Percentiles rank a stretch among this genome's conserved stretches.
These are phyloP conservation scores for Phytophthora colocasiae DNA, from an alignment of 352 stramenopile genomes.

Conservation along the genomic window DNA sequence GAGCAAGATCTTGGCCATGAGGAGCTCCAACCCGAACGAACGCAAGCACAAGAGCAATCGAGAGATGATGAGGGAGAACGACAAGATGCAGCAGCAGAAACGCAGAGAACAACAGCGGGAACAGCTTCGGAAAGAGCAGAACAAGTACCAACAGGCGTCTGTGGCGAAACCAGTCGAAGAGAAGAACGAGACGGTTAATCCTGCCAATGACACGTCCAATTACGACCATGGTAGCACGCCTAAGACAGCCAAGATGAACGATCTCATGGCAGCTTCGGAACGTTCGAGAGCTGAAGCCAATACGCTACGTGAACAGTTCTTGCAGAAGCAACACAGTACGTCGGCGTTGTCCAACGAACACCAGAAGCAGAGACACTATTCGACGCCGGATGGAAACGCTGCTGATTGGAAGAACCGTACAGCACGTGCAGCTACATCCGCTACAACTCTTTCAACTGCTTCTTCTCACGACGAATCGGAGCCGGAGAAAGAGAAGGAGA, in stretches of 20 bases:
- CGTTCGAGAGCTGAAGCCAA: slow-evolving; percentile 24
- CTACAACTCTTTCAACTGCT: slow-evolving; percentile 8
- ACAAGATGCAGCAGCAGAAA: slow-evolving; percentile 29
- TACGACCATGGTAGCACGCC: slow-evolving; percentile 8
- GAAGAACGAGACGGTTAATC: slow-evolving; percentile 8
- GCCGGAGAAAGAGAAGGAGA: slow-evolving; percentile 38
- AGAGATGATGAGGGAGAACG: slow-evolving; percentile 8
- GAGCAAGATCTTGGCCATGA: slow-evolving; percentile 78
- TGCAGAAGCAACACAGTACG: slow-evolving; percentile 33
- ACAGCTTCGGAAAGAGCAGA: slow-evolving; percentile 16
- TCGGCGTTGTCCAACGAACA: slow-evolving; percentile 12
- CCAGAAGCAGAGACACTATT: slow-evolving; percentile 27
- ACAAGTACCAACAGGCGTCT: slow-evolving; percentile 17
- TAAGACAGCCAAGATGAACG: slow-evolving; percentile 38
- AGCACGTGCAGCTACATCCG: slow-evolving; percentile 26
- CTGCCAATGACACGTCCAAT: slow-evolving; percentile 9
- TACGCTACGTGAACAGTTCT: slow-evolving; percentile 31
- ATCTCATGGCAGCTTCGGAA: slow-evolving; percentile 33
- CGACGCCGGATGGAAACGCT: slow-evolving; percentile 22
- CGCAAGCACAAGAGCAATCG: slow-evolving; percentile 13
- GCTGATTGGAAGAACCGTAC: slow-evolving; percentile 18
- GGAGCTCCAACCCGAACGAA: slow-evolving; percentile 32
- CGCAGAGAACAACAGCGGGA: slow-evolving; percentile 24
- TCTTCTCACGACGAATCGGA: slow-evolving; percentile 30
- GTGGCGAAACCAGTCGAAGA: slow-evolving; percentile 5